phyloP scores from a whole-genome alignment of 371 early-diverging fungal genomes.

The Rhizomucor miehei region DNA sequence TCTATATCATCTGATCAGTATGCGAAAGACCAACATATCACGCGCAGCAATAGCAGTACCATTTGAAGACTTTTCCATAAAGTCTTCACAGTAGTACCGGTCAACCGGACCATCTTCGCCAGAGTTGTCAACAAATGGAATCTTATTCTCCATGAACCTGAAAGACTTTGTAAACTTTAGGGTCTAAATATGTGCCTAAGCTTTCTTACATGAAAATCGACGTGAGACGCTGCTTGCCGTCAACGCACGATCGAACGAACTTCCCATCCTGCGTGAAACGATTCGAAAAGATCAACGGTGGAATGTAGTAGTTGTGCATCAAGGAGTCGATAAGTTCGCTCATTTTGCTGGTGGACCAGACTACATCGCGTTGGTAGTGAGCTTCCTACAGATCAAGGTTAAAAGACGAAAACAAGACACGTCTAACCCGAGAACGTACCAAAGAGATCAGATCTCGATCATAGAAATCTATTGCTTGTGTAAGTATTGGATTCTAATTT shows the following conservation, averaged over 20 bases:
- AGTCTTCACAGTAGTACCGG: conserved; percentile 7
- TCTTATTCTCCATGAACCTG: conserved; percentile 39
- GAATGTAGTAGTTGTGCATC: conserved; percentile 34
- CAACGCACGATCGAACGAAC: conserved; percentile 24
- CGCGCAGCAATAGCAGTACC: not conserved
- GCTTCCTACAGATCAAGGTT: conserved; percentile 30
- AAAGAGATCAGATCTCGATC: too few relatives aligned
- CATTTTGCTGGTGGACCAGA: conserved; percentile 31
- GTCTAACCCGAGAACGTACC: too few relatives aligned
- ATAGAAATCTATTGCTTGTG: too few relatives aligned
- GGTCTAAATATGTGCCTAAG: not conserved
- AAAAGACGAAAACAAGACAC: too few relatives aligned
- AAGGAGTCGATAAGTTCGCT: conserved; percentile 32
- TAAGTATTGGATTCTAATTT: too few relatives aligned
- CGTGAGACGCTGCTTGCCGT: conserved; percentile 41
- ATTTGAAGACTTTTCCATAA: not conserved
- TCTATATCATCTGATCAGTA: not conserved
- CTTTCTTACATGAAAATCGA: conserved; percentile 22
- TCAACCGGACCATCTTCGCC: conserved; percentile 2
- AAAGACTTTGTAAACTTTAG: not conserved
- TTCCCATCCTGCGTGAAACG: conserved; percentile 4
- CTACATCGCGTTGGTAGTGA: conserved; percentile 37
- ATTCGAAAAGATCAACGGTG: conserved; percentile 29
- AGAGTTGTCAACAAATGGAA: conserved; percentile 22
- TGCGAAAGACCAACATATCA: not conserved